Evolutionary conservation across 139 green algal species (phyloP).

Genomic region (Chlamydomonas asymmetrica): DNA sequence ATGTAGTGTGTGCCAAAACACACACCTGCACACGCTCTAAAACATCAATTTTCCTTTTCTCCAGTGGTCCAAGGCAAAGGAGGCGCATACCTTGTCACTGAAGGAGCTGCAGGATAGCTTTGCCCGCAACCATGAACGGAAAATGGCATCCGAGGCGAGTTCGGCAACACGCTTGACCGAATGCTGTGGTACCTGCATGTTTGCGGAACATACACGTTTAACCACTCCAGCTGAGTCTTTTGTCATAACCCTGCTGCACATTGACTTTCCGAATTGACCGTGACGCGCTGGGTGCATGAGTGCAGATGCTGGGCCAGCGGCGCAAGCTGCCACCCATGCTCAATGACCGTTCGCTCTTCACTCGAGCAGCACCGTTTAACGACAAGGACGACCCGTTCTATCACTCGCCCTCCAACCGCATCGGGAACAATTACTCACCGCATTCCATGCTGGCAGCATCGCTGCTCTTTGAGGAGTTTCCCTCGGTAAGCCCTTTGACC

Average conservation of each 20-base stretch:
- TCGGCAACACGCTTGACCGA: neutral
- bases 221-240: neutral
- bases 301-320: slow-evolving; percentile 52
- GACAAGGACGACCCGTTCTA: slow-evolving; percentile 72
- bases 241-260: neutral
- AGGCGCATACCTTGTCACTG: slow-evolving; percentile 19
- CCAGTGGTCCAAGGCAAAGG: slow-evolving; percentile 17
- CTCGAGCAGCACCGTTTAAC: slow-evolving; percentile 61
- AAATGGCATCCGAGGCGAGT: slow-evolving; percentile 50
- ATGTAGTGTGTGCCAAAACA: neutral
- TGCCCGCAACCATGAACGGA: slow-evolving; percentile 46
- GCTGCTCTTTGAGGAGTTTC: slow-evolving; percentile 67
- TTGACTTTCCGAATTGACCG: neutral
- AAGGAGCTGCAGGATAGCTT: slow-evolving; percentile 48
- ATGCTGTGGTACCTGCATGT: neutral
- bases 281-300: neutral
- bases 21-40: neutral
- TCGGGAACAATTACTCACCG: slow-evolving; percentile 65
- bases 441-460: slow-evolving; percentile 37
- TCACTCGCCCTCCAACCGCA: slow-evolving; percentile 68
- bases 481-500: slow-evolving; percentile 24
- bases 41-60: neutral
- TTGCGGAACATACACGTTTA: neutral
- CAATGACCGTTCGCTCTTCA: slow-evolving; percentile 74
- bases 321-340: slow-evolving; percentile 68